Evolutionary conservation across 306 rosid species (phyloP), one percentile per base, ranked within the genome.

Genomic region (Cucumis melo): DNA sequence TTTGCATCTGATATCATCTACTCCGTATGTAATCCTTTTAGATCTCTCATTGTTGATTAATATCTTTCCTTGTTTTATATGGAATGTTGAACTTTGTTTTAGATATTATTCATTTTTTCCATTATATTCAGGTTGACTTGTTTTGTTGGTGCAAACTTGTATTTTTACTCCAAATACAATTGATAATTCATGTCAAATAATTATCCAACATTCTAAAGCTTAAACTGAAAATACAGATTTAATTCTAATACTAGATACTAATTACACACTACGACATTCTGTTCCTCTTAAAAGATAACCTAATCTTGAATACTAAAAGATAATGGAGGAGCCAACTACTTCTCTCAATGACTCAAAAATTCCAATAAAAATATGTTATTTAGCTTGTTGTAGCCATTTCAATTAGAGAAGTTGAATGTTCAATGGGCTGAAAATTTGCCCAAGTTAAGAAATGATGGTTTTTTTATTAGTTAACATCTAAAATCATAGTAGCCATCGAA

Each of bases 1-100:
- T 86, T 83, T 81, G 85, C 91, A 87, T 80, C 84, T 94, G 81
- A 83, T 92, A 87, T 79, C 88, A 79, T 86, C 94, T 75, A 94
- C 98, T 44, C 98, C 97, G 95, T 94, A 91, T 17, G 89, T 73
- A 76, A 48, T 75, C 23, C 81, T 78, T 24, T 84, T 70, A 62
- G 75, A 73, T 7, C 51, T 72, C 78, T 66, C 7, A 36, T 61
- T 32, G 15, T 50, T 41, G 60, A 42, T 14, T 56, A 75, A 67
- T 77, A 15, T 44, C 58, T 66, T 53, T 23, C 27, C 42, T 5
- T 68, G 15, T 79, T 36, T 5, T 67, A 63, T 60, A 53, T 81
- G 34, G 59, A n/a, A 76, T 16, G 44, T 14, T 48, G 76, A 72
- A 50, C 14, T 72, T 72, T 27, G 7, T 24, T 24, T 3, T 44